These are phyloP conservation scores for Sedum album DNA, from an alignment of 164 flowering plant species.

Conservation along the genomic window DNA sequence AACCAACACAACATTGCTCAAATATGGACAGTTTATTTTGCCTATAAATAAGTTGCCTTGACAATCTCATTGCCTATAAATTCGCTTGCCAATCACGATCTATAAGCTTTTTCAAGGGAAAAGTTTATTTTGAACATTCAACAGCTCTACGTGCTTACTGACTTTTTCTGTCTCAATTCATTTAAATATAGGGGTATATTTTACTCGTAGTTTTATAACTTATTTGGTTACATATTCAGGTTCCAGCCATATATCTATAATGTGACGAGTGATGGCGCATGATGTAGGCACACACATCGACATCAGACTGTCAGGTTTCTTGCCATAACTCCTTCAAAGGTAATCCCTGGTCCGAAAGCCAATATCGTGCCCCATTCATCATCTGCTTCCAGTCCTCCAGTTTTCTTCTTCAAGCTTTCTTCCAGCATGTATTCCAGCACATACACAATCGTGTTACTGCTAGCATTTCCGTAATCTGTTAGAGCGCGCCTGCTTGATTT, in stretches of 20 bases:
- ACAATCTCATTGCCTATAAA: too few species aligned
- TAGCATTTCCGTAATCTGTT: slow-evolving; percentile 82
- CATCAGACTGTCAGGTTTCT: slow-evolving; percentile 33
- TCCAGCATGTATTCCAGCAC: slow-evolving; percentile 89
- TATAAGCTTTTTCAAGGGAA: too few species aligned
- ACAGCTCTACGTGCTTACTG: too few species aligned
- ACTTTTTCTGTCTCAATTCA: background rate
- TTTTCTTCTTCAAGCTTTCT: slow-evolving; percentile 43
- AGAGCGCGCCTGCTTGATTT: slow-evolving; percentile 72
- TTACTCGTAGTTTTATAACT: background rate
- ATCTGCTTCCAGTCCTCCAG: slow-evolving; percentile 12
- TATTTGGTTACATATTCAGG: background rate
- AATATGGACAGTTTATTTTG: too few species aligned
- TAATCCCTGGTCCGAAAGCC: slow-evolving; percentile 91
- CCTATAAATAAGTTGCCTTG: too few species aligned
- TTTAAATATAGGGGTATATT: background rate
- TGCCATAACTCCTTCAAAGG: slow-evolving; percentile 83
- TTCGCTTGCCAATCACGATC: too few species aligned
- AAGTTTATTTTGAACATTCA: too few species aligned
- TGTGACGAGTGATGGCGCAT: background rate
- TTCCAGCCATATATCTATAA: background rate
- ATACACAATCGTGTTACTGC: slow-evolving; percentile 86
- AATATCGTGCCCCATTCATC: slow-evolving; percentile 74
- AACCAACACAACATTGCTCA: background rate
- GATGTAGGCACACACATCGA: background rate